Base-by-base conservation (phyloP, 208 protist species). In the Crithidia fasciculata region DNA sequence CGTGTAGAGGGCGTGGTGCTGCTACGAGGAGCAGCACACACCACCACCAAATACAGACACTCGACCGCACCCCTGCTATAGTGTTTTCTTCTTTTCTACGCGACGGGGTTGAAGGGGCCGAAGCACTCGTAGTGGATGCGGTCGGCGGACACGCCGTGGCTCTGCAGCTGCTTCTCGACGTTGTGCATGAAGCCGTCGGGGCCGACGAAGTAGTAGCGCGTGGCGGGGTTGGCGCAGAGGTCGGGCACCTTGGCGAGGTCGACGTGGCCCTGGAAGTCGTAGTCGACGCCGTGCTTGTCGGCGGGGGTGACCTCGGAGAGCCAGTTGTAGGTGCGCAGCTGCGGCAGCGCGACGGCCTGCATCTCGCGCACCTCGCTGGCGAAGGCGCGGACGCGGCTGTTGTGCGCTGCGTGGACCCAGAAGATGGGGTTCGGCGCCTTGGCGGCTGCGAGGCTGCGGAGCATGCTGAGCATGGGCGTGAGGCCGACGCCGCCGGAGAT, bases 41-140 rank as follows among this genome's bases (percentile, higher is more conserved):
- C n/a, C n/a, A n/a, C n/a, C n/a, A 13, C 44, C 6, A 6, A 49
- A 49, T 49, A 49, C 6, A 49, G 8, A 6, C 44, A 49, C n/a
- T 39, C 5, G 54, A 5, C 28, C 1, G 1, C 28, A 28, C 28
- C 28, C 28, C 28, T 28, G 28, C 28, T 28, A 28, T 28, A 28
- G 1, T 2, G 28, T 28, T n/a, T n/a, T n/a, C n/a, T n/a, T n/a
- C n/a, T n/a, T n/a, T n/a, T n/a, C n/a, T n/a, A n/a, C n/a, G n/a
- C n/a, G n/a, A n/a, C 43, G 7, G 65, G 41, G 50, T 70, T 70
- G 79, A 84, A 74, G 59, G 80, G 80, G 28, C 80, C 80, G 64
- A 84, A 84, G 72, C 73, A 80, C 66, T 84, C 80, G 64, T 70
- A 84, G 80, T 80, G 74, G 36, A 76, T 76, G 65, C 52, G 58